Conservation (phyloP, 2,329 filamentous ascomycete genomes). For the Tolypocladium nubicola region DNA sequence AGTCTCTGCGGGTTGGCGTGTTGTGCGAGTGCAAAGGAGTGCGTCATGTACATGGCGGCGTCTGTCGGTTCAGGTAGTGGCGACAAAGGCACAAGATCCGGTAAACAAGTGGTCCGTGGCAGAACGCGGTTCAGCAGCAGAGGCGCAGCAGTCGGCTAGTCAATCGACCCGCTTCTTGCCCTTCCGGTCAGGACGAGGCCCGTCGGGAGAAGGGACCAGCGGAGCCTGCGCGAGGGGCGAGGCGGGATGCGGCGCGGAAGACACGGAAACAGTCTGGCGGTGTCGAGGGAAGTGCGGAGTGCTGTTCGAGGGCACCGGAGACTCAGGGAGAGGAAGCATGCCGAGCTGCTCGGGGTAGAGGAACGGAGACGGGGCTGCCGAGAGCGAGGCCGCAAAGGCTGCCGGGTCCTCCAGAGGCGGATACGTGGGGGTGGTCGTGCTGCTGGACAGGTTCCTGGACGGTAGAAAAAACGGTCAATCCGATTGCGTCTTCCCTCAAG, state of each 20-base stretch:
- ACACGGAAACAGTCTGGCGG: conserved; percentile 23
- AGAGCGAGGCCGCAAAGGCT: conserved; percentile 23
- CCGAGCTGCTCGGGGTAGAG: conserved; percentile 29
- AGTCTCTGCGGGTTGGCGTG: neutral
- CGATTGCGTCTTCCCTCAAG: conserved; percentile 28
- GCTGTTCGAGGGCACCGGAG: conserved; percentile 25
- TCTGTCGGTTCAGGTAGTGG: conserved; percentile 10
- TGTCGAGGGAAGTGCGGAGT: conserved; percentile 24
- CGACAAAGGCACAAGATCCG: neutral
- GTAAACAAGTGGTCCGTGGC: conserved; percentile 9
- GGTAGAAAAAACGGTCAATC: conserved; percentile 38
- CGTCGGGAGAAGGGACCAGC: conserved; percentile 12
- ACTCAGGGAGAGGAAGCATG: conserved; percentile 35
- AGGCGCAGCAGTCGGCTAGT: conserved; percentile 11
- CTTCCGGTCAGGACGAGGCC: conserved; percentile 9
- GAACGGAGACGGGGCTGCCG: conserved; percentile 33
- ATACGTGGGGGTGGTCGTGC: conserved; percentile 31
- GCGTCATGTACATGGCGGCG: conserved; percentile 25
- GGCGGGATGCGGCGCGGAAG: conserved; percentile 22
- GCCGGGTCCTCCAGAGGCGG: conserved; percentile 32
- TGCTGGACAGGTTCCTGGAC: conserved; percentile 30
- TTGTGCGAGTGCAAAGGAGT: conserved; percentile 26
- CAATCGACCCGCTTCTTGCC: conserved; percentile 22
- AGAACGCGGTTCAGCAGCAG: neutral
- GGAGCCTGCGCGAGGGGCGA: conserved; percentile 23